A percentile compares a stretch with the other conserved stretches of the same genome.
These are phyloP conservation scores for Gastrodia elata DNA, from an alignment of 106 monocot species.

Conservation along the genomic window DNA sequence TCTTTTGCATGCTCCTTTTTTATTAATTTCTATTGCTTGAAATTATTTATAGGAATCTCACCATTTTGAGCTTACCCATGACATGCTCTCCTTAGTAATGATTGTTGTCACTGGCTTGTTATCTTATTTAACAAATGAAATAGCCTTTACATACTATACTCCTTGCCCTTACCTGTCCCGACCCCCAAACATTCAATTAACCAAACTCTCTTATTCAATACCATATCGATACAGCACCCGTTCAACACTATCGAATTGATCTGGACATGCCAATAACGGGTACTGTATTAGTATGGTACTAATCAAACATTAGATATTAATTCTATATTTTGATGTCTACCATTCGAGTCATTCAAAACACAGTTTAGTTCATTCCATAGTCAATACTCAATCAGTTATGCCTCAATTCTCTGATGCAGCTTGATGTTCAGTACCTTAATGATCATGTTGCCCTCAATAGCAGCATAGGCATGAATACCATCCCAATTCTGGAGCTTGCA, in stretches of 20 bases:
- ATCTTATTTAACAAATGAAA: not conserved
- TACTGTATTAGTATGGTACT: too few species aligned
- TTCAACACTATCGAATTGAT: too few species aligned
- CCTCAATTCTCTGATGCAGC: constrained; percentile 22
- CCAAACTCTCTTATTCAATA: not conserved
- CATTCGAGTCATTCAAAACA: not conserved
- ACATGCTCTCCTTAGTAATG: not conserved
- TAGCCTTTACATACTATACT: not conserved
- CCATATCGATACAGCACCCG: too few species aligned
- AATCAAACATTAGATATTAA: not conserved
- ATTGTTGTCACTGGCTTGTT: not conserved
- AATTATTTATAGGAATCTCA: not conserved
- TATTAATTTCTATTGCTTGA: not conserved
- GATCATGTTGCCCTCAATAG: constrained; percentile 40
- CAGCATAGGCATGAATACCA: constrained; percentile 47
- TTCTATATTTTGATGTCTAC: not conserved
- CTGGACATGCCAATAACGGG: too few species aligned
- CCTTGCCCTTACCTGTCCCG: not conserved
- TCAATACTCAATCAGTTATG: not conserved
- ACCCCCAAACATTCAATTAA: too few species aligned
- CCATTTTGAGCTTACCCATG: not conserved
- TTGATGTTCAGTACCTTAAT: constrained; percentile 55
- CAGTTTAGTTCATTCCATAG: not conserved
- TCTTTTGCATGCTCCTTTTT: not conserved
- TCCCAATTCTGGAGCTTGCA: constrained; percentile 53